Base-by-base conservation (phyloP, 1,139 yeast species). In the Pichia sp. region DNA sequence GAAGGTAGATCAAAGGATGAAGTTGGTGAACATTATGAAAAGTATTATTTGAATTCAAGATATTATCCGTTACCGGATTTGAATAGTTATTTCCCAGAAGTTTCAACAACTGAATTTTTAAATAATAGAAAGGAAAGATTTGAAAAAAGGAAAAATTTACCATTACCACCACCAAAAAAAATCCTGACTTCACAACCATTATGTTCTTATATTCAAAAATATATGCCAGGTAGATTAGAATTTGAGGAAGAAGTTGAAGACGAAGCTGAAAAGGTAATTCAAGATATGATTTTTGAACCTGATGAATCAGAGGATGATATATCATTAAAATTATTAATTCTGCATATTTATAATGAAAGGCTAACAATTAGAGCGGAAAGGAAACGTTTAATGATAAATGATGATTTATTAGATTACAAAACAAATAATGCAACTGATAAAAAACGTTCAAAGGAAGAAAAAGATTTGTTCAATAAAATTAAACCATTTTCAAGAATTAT, bases 151-250 rank as follows among this genome's bases (percentile, higher is more conserved):
- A 75, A 91, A 53, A 85, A 81, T 57, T 67, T 81, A 56, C 76
- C 77, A 6, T 64, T 81, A 50, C 90, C 91, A 13, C 93, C 95
- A 27, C 90, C 91, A 52, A 81, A 84, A 53, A 91, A 90, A 66
- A 89, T 95, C 1, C 84, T 87, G 48, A 91, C 97, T 0, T 88
- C 96, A 13, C 95, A 87, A 10, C 99, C 99, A 0, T 77, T 95
- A 50, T 91, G 98, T 71, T 98, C 95, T 66, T 98, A 95, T 64
- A 82, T 93, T 56, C 98, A 93, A 69, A 98, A 97, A 3, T 93
- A 84, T 67, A 93, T 95, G 99, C 99, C 99, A 39, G 99, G 99
- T 47, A 80, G 99, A 62, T 74, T 93, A 58, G 99, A 93, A 67
- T 93, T 93, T 69, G 99, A 93, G 65, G 88, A 85, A 55, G 99